Evolutionary conservation across 148 eudicot species (phyloP).

Genomic region (Cornus kousa): DNA sequence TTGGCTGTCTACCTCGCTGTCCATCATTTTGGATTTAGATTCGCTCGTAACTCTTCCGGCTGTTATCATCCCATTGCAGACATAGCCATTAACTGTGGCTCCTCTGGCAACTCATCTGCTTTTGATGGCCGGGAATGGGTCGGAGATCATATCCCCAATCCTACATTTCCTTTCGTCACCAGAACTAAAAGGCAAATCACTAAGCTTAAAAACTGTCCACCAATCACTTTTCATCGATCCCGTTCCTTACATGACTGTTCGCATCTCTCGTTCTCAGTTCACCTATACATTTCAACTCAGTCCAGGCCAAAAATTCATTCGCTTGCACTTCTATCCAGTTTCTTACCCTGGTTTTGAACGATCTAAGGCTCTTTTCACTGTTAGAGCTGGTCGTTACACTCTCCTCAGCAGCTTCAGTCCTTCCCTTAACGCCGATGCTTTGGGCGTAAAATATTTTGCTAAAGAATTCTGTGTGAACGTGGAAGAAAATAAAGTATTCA

Average conservation of each 20-base stretch:
- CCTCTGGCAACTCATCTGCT: not conserved
- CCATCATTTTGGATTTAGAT: too few relatives aligned
- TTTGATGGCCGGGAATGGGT: conserved; percentile 13
- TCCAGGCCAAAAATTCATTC: conserved; percentile 29
- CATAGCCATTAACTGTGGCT: conserved; percentile 20
- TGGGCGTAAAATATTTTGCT: not conserved
- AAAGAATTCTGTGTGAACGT: too few relatives aligned
- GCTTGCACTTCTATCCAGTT: conserved; percentile 26
- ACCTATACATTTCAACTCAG: conserved; percentile 14
- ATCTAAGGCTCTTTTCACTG: conserved; percentile 21
- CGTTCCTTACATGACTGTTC: conserved; percentile 14
- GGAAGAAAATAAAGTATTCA: too few relatives aligned
- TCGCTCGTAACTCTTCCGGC: too few relatives aligned
- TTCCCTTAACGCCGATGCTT: conserved; percentile 19
- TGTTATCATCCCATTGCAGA: not conserved
- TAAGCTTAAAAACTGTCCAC: not conserved
- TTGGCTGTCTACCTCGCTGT: too few relatives aligned
- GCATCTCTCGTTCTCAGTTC: conserved; percentile 10
- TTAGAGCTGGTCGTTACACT: conserved; percentile 34
- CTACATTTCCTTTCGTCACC: not conserved
- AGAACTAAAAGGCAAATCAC: conserved; percentile 6
- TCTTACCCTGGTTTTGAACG: conserved; percentile 19
- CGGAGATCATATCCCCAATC: not conserved
- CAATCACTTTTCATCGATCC: not conserved
- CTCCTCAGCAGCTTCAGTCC: conserved; percentile 46